Conservation (phyloP, 2,329 filamentous ascomycete genomes). For the Curvularia spicifera region DNA sequence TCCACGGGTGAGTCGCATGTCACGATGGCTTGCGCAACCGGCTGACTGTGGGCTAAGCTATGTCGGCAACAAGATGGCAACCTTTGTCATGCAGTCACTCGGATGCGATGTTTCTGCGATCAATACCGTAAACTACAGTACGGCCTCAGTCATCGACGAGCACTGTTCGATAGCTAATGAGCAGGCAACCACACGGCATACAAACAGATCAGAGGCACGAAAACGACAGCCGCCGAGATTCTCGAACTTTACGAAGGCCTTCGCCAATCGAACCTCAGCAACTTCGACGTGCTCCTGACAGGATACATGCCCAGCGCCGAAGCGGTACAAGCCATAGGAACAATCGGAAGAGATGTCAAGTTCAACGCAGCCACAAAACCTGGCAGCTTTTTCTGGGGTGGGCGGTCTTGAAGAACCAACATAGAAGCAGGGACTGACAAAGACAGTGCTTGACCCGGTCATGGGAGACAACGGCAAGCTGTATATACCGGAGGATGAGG, state of each 20-base stretch:
- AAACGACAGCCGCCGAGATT: slow-evolving; percentile 81
- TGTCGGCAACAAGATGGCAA: slow-evolving; percentile 97
- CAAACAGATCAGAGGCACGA: slow-evolving; percentile 83
- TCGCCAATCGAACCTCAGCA: slow-evolving; percentile 79
- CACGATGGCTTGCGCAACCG: slow-evolving; percentile 1
- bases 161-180: slow-evolving; percentile 10
- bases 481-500: slow-evolving; percentile 89
- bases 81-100: slow-evolving; percentile 89
- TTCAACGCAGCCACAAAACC: slow-evolving; percentile 66
- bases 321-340: slow-evolving; percentile 81
- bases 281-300: slow-evolving; percentile 93
- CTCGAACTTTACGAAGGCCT: slow-evolving; percentile 83
- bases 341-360: slow-evolving; percentile 81
- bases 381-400: slow-evolving; percentile 87
- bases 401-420: slow-evolving; percentile 21
- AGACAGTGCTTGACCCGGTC: slow-evolving; percentile 83
- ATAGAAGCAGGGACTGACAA: slow-evolving; percentile 20
- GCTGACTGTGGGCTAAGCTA: slow-evolving; percentile 65
- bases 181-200: slow-evolving; percentile 96
- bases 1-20: slow-evolving; percentile 68
- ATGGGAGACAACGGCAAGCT: slow-evolving; percentile 96
- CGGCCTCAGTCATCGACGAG: slow-evolving; percentile 40
- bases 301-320: slow-evolving; percentile 92
- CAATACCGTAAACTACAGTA: slow-evolving; percentile 98
- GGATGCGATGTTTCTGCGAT: slow-evolving; percentile 93